phyloP scores from a whole-genome alignment of 805 yeast genomes.

The Candida coquimbonensis region DNA sequence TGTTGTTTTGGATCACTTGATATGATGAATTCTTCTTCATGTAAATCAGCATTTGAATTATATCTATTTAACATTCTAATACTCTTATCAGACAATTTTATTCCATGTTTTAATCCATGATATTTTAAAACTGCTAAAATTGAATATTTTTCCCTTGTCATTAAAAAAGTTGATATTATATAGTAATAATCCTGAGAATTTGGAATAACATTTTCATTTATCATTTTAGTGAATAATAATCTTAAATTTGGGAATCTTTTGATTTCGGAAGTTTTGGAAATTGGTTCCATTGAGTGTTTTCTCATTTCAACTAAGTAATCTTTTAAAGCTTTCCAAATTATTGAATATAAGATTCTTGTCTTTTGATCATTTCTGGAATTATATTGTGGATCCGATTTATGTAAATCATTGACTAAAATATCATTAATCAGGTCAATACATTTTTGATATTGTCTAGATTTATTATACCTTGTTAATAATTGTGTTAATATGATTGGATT shows the following conservation, averaged over 20 bases:
- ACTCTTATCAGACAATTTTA: slow-evolving; percentile 1
- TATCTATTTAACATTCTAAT: slow-evolving; percentile 1
- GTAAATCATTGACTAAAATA: slow-evolving; percentile 18
- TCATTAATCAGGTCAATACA: slow-evolving; percentile 29
- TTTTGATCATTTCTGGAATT: not conserved
- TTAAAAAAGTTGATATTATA: slow-evolving; percentile 15
- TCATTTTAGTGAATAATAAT: slow-evolving; percentile 20
- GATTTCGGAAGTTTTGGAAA: not conserved
- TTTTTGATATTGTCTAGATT: slow-evolving; percentile 23
- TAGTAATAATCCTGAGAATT: slow-evolving; percentile 13
- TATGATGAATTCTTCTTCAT: not conserved
- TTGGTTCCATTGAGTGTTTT: not conserved
- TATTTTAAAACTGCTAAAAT: slow-evolving; percentile 19
- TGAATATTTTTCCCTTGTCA: slow-evolving; percentile 12
- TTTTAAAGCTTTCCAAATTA: slow-evolving; percentile 26
- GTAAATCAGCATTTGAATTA: not conserved
- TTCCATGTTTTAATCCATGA: slow-evolving; percentile 15
- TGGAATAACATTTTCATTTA: slow-evolving; percentile 19
- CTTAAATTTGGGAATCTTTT: slow-evolving; percentile 15
- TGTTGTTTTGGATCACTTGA: slow-evolving; percentile 2
- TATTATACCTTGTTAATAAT: slow-evolving; percentile 27
- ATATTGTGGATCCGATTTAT: slow-evolving; percentile 6
- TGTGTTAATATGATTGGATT: slow-evolving; percentile 33
- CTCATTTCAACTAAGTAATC: slow-evolving; percentile 8
- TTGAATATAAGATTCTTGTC: slow-evolving; percentile 20